Evolutionary conservation across 73 alveolate species (phyloP), one percentile per base, ranked within the genome.

Genomic region (Symbiodinium pilosum): DNA sequence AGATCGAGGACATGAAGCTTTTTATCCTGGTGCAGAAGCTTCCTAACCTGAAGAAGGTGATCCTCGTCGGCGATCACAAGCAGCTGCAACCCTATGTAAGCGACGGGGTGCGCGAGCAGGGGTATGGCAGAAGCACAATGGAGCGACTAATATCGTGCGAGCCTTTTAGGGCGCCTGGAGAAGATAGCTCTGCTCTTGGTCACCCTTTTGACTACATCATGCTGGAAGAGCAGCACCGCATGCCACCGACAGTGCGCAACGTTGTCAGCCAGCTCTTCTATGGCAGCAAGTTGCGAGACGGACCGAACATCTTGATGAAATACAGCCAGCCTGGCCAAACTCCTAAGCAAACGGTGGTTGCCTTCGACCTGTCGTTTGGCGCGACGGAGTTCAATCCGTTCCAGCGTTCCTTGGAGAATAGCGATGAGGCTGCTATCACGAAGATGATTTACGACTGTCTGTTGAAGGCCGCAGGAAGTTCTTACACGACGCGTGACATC

Each of bases 201-300:
- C 52, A 43, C 47, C 36, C 36, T 51, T 6, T 77, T 51, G 52
- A 34, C 26, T 77, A 34, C 87, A 39, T 77, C 52, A 77, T 77
- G 87, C 87, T 77, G 87, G 87, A 77, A 51, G 87, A 77, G 87
- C 87, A 77, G 87, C 47, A 39, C 52, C 87, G 87, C 18, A 77
- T 77, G 87, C 87, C 87, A n/a, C 87, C 87, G 36, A 34, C 47
- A 3, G 43, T 77, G 87, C 87, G 87, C 47, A 39, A 34, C 52
- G 9, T 77, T 51, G 87, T 77, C 52, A 38, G 52, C 43, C 14
- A 34, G 52, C 18, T 34, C 3, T 77, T 38, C 34, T 77, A 77
- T 51, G 28, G 26, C 43, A 36, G 36, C 87, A 77, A 28, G 7
- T 77, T 77, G 26, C 14, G 4, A 38, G 87, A 77, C 87, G 81